Percentiles rank a stretch among this genome's conserved stretches.
Evolutionary conservation across 164 flowering plant genomes (phyloP).

Genomic region (Macadamia tetraphylla): DNA sequence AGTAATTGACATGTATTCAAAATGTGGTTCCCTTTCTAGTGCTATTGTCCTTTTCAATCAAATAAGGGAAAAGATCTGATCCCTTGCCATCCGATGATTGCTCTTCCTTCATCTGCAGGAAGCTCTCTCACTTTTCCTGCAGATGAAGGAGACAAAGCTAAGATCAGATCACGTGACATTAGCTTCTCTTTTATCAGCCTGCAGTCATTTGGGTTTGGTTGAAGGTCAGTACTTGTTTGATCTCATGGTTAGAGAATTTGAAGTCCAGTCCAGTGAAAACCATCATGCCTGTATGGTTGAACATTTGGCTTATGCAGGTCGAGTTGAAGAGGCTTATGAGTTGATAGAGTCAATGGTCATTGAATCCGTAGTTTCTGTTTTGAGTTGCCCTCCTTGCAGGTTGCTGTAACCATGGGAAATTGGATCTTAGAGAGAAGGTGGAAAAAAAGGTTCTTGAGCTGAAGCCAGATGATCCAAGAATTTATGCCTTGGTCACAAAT

Average conservation of each 20-base stretch:
- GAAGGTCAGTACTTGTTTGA: conserved; percentile 25
- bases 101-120: conserved; percentile 28
- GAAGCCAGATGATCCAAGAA: too few species aligned
- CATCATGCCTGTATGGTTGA: conserved; percentile 30
- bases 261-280: conserved; percentile 21
- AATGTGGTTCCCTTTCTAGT: conserved; percentile 25
- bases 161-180: conserved; percentile 27
- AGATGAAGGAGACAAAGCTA: conserved; percentile 13
- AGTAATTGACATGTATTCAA: conserved; percentile 31
- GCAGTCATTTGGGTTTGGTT: conserved; percentile 29
- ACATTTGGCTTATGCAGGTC: conserved; percentile 28
- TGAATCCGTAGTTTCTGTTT: too few species aligned
- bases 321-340: conserved; percentile 17
- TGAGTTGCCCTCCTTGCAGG: too few species aligned
- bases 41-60: conserved; percentile 22
- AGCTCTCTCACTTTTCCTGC: conserved; percentile 21
- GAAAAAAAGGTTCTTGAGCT: too few species aligned
- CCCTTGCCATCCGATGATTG: conserved; percentile 26
- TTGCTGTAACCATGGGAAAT: too few species aligned
- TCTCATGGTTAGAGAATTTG: conserved; percentile 18
- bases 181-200: conserved; percentile 29
- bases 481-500: too few species aligned
- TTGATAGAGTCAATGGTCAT: too few species aligned
- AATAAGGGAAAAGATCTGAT: conserved; percentile 18
- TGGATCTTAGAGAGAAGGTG: too few species aligned